phyloP scores from a whole-genome alignment of 73 alveolate species.

The Paramecium biaurelia region DNA sequence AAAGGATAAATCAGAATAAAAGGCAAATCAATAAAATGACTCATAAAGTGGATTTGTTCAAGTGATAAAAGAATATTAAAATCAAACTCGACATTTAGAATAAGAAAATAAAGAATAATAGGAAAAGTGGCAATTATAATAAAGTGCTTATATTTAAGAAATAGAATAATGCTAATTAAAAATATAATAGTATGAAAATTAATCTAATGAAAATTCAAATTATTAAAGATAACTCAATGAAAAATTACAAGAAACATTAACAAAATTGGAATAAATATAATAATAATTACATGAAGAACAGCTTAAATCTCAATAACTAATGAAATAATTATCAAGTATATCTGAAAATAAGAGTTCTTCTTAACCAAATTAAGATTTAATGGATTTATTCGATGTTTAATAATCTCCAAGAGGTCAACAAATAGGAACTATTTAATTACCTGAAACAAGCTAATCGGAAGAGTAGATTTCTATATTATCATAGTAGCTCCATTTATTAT shows the following conservation, averaged over 20 bases:
- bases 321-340: neutral
- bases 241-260: neutral
- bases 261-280: neutral
- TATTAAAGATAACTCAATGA: neutral
- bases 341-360: constrained; percentile 29
- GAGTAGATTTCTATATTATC: neutral
- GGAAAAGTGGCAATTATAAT: neutral
- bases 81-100: neutral
- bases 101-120: neutral
- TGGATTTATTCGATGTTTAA: neutral
- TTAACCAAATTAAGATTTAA: neutral
- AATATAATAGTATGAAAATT: neutral
- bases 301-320: neutral
- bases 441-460: neutral
- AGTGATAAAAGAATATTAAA: neutral
- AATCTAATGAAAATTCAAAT: neutral
- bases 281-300: neutral
- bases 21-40: neutral
- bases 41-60: neutral
- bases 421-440: neutral
- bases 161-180: neutral
- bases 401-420: neutral
- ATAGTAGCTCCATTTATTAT: neutral
- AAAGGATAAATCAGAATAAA: neutral
- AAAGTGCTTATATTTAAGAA: neutral